Base-by-base conservation (phyloP, 768 basidiomycete genomes). In the Trametes villosa region DNA sequence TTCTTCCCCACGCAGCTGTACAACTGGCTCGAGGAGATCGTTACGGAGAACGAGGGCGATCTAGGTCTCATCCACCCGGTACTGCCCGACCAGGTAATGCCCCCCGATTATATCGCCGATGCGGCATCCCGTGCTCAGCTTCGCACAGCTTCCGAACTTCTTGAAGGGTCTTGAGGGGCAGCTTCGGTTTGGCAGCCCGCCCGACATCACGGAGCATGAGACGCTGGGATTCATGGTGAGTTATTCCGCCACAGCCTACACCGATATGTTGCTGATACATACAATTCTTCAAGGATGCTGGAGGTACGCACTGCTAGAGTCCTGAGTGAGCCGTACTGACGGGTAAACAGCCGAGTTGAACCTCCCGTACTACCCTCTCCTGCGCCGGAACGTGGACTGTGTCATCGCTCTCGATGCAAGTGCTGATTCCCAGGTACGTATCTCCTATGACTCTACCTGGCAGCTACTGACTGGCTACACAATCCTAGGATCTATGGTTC, bases 351-450 rank as follows among this genome's bases (percentile, higher is more conserved):
- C 67, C 34, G 69, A 70, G 46, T 53, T 70, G 40, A 70, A 70
- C 50, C 63, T 68, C 11, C 69, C 69, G 6, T 68, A 70, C 44
- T 70, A 70, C 42, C 69, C 69, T 0, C 62, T 70, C 59, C 53
- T 70, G 29, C 29, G 67, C 9, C 31, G 69, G 20, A 64, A 67
- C 44, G 67, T 70, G 4, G 69, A 70, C 59, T 70, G 69, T 40
- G 61, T 70, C 38, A 67, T 70, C 31, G 69, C 69, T 26, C 61
- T 70, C 2, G 69, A 70, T 31, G 69, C 69, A 15, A 70, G 69
- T 34, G 67, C 69, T 9, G 69, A 67, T 33, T 68, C 67, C 27
- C 69, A 70, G 59, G 69, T 66, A 42, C 6, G 52, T 52, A 29
- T 41, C 22, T 2, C 36, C 13, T 50, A 18, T 9, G 20, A 30